Evolutionary conservation across 306 rosid species (phyloP).

Genomic region (Citrullus amarus): DNA sequence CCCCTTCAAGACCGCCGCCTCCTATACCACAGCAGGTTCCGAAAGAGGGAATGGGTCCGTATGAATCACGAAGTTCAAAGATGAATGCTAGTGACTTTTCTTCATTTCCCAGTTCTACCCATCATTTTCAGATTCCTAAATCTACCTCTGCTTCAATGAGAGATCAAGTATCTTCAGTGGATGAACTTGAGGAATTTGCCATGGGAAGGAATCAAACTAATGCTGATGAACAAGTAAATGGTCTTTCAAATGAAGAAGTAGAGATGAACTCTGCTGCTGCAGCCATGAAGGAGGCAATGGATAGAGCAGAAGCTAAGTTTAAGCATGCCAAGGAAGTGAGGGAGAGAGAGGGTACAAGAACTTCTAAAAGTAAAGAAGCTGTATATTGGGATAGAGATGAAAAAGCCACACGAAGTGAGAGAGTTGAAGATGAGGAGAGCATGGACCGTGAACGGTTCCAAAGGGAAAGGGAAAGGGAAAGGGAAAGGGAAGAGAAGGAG

Average conservation of each 20-base stretch:
- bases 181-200: conserved; percentile 70
- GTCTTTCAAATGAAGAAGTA: conserved; percentile 55
- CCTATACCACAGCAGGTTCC: conserved; percentile 68
- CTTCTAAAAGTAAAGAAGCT: conserved; percentile 58
- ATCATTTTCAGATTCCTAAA: conserved; percentile 39
- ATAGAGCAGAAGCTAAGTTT: conserved; percentile 89
- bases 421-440: conserved; percentile 45
- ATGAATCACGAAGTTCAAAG: conserved; percentile 36
- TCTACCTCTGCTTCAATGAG: conserved; percentile 37
- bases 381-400: conserved; percentile 63
- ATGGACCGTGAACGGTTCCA: conserved; percentile 48
- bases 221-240: conserved; percentile 45
- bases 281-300: conserved; percentile 99
- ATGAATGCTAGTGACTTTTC: conserved; percentile 48
- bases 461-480: conserved; percentile 25
- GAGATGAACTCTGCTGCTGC: conserved; percentile 95
- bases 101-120: conserved; percentile 41
- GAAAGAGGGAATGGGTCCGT: conserved; percentile 35
- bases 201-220: conserved; percentile 38
- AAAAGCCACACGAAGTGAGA: conserved; percentile 32
- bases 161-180: conserved; percentile 42
- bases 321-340: conserved; percentile 84
- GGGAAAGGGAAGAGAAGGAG: conserved; percentile 51
- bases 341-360: conserved; percentile 73
- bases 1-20: conserved; percentile 99